Base-by-base conservation (phyloP, 139 green algal species). In the Closterium sp. region DNA sequence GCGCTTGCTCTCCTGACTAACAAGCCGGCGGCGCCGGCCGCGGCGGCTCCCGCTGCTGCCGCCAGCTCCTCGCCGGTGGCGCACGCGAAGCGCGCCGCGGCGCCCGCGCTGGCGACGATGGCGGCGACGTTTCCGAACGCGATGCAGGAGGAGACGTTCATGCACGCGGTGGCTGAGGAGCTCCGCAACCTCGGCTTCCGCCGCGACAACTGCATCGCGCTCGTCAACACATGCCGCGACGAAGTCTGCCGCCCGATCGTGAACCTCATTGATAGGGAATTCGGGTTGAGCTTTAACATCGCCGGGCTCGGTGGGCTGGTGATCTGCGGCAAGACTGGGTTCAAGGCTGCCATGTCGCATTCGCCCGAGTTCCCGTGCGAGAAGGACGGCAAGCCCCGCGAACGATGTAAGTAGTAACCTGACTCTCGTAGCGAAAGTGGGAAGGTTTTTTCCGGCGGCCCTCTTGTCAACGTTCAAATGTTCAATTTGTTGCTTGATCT, bases 1-100 rank as follows among this genome's bases (percentile, higher is more conserved):
- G 97, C 98, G 96, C 97, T 96, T 92, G 96, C 95, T 91, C 98
- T 98, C 93, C 95, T 99, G 6, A 98, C 97, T 96, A 95, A 97
- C 92, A 96, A 97, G 89, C 94, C 98, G 32, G 96, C 96, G 32
- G 95, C 95, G 90, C 86, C 97, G 30, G 89, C 22, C 62, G 62
- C 62, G 17, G 62, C 62, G 62, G 1, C 62, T 79, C 62, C 62
- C 62, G 19, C 62, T 24, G 62, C 62, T 13, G 45, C 45, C 10
- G 19, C 62, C 62, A 79, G 17, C 62, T 79, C 62, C 62, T 13
- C 17, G 62, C 17, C 19, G 9, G 19, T 79, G 17, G 1, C 62
- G 62, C 62, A 24, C 62, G 85, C 85, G n/a, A 87, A 30, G 85
- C n/a, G 85, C 28, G 85, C 85, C 1, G 85, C 85, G n/a, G 28